Conservation (phyloP, 305 asterid species). For the Solanum chacoense region DNA sequence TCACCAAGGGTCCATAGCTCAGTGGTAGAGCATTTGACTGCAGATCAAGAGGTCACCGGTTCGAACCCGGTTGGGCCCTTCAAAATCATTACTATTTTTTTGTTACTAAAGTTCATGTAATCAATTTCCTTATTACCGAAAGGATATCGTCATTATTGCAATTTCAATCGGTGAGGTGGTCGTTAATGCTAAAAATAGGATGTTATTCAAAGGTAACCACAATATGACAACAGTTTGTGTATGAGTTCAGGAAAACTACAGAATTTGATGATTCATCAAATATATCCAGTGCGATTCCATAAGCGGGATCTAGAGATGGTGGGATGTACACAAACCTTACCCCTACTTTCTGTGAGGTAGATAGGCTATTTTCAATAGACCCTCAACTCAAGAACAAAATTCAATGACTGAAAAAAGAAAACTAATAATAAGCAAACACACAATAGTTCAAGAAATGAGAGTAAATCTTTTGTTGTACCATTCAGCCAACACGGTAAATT, state of each 20-base stretch:
- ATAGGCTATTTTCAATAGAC: neutral
- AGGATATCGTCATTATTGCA: neutral
- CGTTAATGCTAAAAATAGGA: neutral
- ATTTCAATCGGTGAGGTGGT: neutral
- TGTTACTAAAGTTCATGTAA: neutral
- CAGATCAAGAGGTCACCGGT: slow-evolving; percentile 99
- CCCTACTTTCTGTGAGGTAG: neutral
- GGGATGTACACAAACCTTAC: neutral
- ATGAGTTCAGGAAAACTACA: neutral
- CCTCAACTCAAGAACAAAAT: neutral
- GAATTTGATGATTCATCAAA: neutral
- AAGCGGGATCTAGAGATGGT: neutral
- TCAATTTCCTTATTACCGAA: neutral
- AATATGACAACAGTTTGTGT: neutral
- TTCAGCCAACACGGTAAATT: neutral
- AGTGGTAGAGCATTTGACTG: slow-evolving; percentile 99
- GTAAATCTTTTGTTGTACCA: neutral
- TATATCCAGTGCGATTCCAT: neutral
- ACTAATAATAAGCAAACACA: neutral
- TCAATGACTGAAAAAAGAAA: neutral
- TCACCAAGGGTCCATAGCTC: slow-evolving; percentile 11
- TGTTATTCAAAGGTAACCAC: neutral
- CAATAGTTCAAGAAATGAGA: neutral
- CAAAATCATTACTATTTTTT: no score
- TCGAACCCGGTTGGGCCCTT: slow-evolving; percentile 97